A percentile compares a stretch with the other conserved stretches of the same genome.
phyloP scores from a whole-genome alignment of 2,329 filamentous ascomycete species.

The Claviceps africana region DNA sequence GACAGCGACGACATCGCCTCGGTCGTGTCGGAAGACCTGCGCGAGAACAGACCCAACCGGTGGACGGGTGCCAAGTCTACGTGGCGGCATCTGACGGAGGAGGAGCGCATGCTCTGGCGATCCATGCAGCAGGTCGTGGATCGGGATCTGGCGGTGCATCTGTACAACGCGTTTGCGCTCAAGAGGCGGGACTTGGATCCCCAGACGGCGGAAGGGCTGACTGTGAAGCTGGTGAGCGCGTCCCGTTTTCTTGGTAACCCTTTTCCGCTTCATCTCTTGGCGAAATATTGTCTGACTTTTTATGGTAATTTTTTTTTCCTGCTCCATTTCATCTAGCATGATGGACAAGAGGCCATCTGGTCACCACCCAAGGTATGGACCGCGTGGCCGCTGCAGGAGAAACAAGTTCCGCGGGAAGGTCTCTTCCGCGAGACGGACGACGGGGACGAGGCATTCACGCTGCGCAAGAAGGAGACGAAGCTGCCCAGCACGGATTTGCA shows the following conservation, averaged over 20 bases:
- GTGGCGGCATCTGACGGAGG: slow-evolving; percentile 49
- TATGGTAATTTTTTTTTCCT: no score
- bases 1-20: slow-evolving; percentile 34
- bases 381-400: slow-evolving; percentile 63
- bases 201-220: slow-evolving; percentile 15
- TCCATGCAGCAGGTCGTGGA: slow-evolving; percentile 50
- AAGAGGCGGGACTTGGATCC: slow-evolving; percentile 27
- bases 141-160: slow-evolving; percentile 56
- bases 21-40: slow-evolving; percentile 32
- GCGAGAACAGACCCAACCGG: slow-evolving; percentile 49
- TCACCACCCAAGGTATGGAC: slow-evolving; percentile 54
- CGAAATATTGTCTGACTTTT: no score
- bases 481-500: slow-evolving; percentile 49
- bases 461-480: slow-evolving; percentile 27
- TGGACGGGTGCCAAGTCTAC: slow-evolving; percentile 54
- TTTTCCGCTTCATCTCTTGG: no score
- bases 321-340: slow-evolving; percentile 11
- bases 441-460: slow-evolving; percentile 36
- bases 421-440: slow-evolving; percentile 34
- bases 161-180: slow-evolving; percentile 65
- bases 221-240: slow-evolving; percentile 13
- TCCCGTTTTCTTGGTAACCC: neutral
- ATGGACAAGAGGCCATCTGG: slow-evolving; percentile 26
- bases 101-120: slow-evolving; percentile 47
- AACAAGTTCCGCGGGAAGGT: slow-evolving; percentile 43